phyloP scores from a whole-genome alignment of 2,329 filamentous ascomycete species.

The Exophiala bonariae region DNA sequence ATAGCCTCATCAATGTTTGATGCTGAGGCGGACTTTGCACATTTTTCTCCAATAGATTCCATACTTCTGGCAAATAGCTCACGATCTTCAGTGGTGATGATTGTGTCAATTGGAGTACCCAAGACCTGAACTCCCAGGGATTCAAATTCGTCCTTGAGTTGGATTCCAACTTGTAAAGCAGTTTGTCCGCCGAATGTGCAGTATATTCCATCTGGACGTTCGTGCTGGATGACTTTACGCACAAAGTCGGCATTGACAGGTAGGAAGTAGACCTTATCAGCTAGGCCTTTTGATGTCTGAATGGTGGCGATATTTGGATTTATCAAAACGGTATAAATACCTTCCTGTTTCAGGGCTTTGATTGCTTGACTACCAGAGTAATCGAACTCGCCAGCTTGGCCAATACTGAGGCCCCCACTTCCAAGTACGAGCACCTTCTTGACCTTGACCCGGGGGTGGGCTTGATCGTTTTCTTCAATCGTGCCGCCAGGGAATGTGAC shows the following conservation, averaged over 20 bases:
- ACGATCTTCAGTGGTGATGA: constrained; percentile 97
- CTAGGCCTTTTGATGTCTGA: constrained; percentile 94
- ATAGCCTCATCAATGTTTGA: constrained; percentile 86
- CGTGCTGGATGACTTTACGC: constrained; percentile 92
- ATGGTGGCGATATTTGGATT: constrained; percentile 99
- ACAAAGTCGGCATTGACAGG: constrained; percentile 97
- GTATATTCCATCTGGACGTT: constrained; percentile 94
- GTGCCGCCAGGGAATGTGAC: constrained; percentile 87
- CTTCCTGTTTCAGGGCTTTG: constrained; percentile 96
- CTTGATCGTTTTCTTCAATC: constrained; percentile 72
- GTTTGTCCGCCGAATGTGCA: constrained; percentile 98
- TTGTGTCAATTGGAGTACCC: constrained; percentile 94
- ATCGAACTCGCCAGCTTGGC: constrained; percentile 97
- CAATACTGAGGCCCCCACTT: constrained; percentile 93
- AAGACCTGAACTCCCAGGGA: constrained; percentile 88
- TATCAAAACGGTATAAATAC: constrained; percentile 96
- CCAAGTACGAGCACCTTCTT: constrained; percentile 96
- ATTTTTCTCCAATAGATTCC: constrained; percentile 97
- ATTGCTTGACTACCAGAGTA: constrained; percentile 98
- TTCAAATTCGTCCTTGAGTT: constrained; percentile 97
- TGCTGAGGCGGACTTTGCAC: constrained; percentile 93
- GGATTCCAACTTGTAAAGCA: constrained; percentile 91
- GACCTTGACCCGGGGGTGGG: constrained; percentile 76
- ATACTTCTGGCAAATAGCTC: constrained; percentile 97
- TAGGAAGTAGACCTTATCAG: constrained; percentile 98